Conservation (phyloP, 108 stramenopile species). For the Fragilaria crotonensis region DNA sequence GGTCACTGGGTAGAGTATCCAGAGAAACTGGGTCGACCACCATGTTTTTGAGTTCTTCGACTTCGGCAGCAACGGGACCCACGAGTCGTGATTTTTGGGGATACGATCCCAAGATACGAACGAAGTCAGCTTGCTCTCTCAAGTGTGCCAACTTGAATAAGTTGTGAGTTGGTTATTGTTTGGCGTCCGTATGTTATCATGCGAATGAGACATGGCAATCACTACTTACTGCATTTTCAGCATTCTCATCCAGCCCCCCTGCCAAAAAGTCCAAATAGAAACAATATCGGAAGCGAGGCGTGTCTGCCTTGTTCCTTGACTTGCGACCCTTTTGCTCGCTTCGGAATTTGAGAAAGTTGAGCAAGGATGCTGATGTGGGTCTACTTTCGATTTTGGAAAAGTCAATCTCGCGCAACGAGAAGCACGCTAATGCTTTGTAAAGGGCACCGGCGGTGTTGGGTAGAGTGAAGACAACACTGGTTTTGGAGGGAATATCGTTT, state of each 20-base stretch:
- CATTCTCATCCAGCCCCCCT: constrained; percentile 55
- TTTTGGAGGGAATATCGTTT: constrained; percentile 75
- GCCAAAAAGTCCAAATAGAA: constrained; percentile 87
- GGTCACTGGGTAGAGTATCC: constrained; percentile 44
- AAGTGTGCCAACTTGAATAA: constrained; percentile 71
- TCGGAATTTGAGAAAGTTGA: constrained; percentile 78
- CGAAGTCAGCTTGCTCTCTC: constrained; percentile 79
- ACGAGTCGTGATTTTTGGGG: constrained; percentile 77
- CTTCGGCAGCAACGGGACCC: constrained; percentile 68
- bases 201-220: not conserved
- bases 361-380: constrained; percentile 79
- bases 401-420: constrained; percentile 91
- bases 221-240: constrained; percentile 55
- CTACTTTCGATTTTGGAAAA: constrained; percentile 96
- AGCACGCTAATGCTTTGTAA: constrained; percentile 95
- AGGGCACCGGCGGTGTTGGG: constrained; percentile 89
- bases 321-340: constrained; percentile 43
- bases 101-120: constrained; percentile 81
- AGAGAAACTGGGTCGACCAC: constrained; percentile 26
- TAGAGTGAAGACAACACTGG: constrained; percentile 91
- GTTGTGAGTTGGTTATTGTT: not conserved
- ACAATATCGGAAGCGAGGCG: constrained; percentile 85
- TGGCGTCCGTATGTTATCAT: not conserved
- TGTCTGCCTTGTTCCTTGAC: constrained; percentile 23
- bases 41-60: constrained; percentile 54